Evolutionary conservation across 345 rosid species (phyloP).

Genomic region (Aethionema arabicum): DNA sequence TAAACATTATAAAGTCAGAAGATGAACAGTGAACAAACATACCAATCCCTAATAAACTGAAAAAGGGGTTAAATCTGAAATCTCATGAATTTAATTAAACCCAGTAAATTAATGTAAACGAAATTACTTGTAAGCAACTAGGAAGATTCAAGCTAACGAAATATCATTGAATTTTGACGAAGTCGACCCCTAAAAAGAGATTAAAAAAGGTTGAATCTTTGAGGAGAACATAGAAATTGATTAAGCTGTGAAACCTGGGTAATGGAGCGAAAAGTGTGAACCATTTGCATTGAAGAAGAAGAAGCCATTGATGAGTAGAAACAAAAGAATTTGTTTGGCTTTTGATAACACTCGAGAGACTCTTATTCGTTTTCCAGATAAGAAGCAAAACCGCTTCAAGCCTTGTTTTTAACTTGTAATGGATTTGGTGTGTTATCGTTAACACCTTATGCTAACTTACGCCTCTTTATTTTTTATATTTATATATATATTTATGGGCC

Average conservation of each 20-base stretch:
- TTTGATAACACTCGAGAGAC: conserved; percentile 26
- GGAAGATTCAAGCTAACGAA: not conserved
- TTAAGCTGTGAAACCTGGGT: conserved; percentile 43
- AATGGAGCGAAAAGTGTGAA: conserved; percentile 42
- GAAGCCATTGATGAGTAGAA: conserved; percentile 51
- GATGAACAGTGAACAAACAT: too few relatives aligned
- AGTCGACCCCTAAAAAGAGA: not conserved
- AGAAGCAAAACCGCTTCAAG: conserved; percentile 23
- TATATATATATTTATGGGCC: conserved; percentile 13
- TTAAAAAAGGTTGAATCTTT: not conserved
- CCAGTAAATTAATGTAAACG: too few relatives aligned
- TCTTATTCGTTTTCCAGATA: conserved; percentile 18
- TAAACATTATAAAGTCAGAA: too few relatives aligned
- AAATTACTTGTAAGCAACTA: not conserved
- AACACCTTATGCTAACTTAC: conserved; percentile 21
- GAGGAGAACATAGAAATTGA: not conserved
- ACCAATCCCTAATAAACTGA: too few relatives aligned
- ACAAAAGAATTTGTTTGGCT: conserved; percentile 2
- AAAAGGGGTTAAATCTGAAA: too few relatives aligned
- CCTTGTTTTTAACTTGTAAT: conserved; percentile 26
- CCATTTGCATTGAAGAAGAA: conserved; percentile 48
- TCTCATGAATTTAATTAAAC: too few relatives aligned
- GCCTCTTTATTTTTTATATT: not conserved
- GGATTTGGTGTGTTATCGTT: not conserved
- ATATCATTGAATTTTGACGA: not conserved